These are phyloP conservation scores for Thalia dealbata DNA, from an alignment of 176 grass and related monocot genomes.

Conservation along the genomic window DNA sequence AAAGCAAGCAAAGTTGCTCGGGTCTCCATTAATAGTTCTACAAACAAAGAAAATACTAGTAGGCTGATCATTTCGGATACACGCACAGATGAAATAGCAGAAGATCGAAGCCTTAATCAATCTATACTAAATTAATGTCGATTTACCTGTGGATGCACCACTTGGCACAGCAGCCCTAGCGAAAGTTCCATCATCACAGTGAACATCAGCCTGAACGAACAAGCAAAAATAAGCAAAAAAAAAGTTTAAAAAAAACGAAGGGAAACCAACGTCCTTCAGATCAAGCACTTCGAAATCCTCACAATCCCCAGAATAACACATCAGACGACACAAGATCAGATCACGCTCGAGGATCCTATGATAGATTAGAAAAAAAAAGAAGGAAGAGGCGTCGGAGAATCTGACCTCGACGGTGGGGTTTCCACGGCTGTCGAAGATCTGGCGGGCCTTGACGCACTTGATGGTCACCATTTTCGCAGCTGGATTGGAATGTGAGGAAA, in stretches of 20 bases:
- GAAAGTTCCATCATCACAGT: slow-evolving; percentile 48
- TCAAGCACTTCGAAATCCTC: not conserved
- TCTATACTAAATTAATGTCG: not conserved
- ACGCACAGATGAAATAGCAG: not conserved
- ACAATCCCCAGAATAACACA: not conserved
- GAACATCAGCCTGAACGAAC: slow-evolving; percentile 42
- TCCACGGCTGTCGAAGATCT: slow-evolving; percentile 49
- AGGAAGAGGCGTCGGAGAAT: too few species aligned
- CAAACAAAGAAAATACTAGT: too few species aligned
- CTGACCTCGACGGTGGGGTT: slow-evolving; percentile 44
- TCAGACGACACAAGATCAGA: not conserved
- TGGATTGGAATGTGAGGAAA: not conserved
- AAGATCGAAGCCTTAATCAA: not conserved
- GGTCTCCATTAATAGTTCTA: too few species aligned
- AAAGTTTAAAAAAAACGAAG: not conserved
- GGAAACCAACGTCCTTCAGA: not conserved
- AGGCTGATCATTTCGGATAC: not conserved
- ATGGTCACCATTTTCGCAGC: slow-evolving; percentile 23
- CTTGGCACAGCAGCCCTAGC: slow-evolving; percentile 77
- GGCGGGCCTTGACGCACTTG: slow-evolving; percentile 40
- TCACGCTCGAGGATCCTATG: not conserved
- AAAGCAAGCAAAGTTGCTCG: too few species aligned
- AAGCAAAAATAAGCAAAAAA: not conserved
- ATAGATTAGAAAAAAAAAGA: too few species aligned
- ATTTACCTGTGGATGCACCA: slow-evolving; percentile 86